A percentile compares a stretch with the other conserved stretches of the same genome.
Evolutionary conservation across 176 grass and related monocot genomes (phyloP).

Genomic region (Musa beccarii): DNA sequence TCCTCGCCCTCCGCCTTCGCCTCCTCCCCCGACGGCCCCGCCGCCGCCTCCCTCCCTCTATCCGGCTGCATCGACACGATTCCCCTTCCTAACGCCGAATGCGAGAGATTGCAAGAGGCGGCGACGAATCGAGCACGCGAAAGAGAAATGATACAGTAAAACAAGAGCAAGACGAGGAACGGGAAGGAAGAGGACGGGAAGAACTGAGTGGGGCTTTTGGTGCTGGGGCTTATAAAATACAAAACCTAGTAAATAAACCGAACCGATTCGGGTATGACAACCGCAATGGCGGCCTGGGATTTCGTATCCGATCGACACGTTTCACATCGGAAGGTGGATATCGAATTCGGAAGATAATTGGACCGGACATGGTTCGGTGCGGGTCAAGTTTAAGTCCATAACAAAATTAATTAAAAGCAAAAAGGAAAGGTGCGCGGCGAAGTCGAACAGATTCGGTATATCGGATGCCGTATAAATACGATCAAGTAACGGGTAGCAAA

Average conservation of each 20-base stretch:
- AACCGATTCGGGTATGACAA: neutral
- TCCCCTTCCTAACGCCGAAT: neutral
- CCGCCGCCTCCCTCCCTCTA: neutral
- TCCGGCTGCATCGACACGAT: conserved; percentile 16
- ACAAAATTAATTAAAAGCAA: neutral
- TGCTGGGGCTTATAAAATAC: neutral
- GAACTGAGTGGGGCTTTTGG: neutral
- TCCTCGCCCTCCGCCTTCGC: conserved; percentile 18
- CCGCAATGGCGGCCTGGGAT: neutral
- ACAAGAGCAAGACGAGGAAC: neutral
- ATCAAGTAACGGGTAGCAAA: neutral
- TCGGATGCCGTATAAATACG: neutral
- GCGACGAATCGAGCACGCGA: neutral
- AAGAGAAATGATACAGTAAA: neutral
- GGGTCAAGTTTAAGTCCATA: neutral
- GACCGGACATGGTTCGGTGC: neutral
- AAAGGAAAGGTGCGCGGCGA: neutral
- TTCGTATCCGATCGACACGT: neutral
- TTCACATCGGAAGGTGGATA: neutral
- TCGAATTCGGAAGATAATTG: neutral
- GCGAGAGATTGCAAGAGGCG: neutral
- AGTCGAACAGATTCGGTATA: neutral
- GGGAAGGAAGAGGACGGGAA: neutral
- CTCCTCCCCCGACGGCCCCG: neutral
- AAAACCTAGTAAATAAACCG: neutral